Conservation (phyloP, 2,329 filamentous ascomycete genomes). For the Clarireedia homoeocarpa region DNA sequence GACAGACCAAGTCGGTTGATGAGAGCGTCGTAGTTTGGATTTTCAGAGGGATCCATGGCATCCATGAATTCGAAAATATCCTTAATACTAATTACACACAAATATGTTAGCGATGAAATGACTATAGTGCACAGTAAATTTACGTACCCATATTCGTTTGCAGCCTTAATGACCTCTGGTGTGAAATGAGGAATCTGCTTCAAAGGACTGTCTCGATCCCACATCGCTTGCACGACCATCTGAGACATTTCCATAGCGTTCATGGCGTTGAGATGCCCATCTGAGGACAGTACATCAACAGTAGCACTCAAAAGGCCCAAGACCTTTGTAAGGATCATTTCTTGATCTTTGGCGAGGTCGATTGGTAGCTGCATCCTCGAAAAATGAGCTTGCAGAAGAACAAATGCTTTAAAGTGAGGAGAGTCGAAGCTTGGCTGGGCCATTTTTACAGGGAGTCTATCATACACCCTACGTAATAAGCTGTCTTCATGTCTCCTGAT, state of each 20-base stretch:
- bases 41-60: conserved; percentile 93
- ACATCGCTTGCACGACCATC: conserved; percentile 98
- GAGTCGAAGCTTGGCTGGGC: conserved; percentile 77
- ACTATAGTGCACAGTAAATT: background rate
- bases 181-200: conserved; percentile 97
- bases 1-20: conserved; percentile 72
- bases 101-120: background rate
- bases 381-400: conserved; percentile 96
- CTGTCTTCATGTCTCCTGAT: conserved; percentile 88
- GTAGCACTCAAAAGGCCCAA: conserved; percentile 83
- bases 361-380: conserved; percentile 94
- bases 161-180: conserved; percentile 72
- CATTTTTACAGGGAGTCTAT: conserved; percentile 93
- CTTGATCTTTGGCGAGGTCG: conserved; percentile 92
- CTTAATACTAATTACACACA: conserved; percentile 53
- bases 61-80: conserved; percentile 99
- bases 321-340: conserved; percentile 75
- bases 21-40: conserved; percentile 69
- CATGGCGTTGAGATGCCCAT: conserved; percentile 95
- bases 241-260: conserved; percentile 98
- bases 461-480: conserved; percentile 85
- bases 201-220: conserved; percentile 92
- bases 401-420: conserved; percentile 97
- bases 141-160: conserved; percentile 67
- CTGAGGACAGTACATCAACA: conserved; percentile 91